Conservation (phyloP, 257 asterid genomes). For the Cruciata laevipes region DNA sequence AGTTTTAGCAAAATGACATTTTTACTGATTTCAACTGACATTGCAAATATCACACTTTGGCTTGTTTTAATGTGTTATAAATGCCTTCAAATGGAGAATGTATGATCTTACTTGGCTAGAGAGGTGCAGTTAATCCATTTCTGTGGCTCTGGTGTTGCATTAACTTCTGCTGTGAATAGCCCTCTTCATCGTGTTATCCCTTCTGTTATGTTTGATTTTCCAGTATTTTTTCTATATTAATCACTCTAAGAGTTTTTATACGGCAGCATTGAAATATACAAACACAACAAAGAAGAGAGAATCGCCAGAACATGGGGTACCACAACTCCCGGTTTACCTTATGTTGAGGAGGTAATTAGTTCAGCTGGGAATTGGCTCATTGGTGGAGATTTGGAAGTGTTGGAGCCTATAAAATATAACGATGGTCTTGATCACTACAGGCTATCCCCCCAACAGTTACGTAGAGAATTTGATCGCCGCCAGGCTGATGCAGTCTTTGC, state of each 20-base stretch:
- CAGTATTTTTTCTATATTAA: neutral
- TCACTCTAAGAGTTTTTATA: neutral
- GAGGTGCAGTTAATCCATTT: neutral
- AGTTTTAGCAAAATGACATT: neutral
- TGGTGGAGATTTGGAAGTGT: slow-evolving; percentile 81
- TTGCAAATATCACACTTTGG: neutral
- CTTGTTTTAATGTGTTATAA: neutral
- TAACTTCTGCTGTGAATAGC: neutral
- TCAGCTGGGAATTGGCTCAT: slow-evolving; percentile 81
- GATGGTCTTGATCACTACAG: slow-evolving; percentile 84
- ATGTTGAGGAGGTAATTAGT: slow-evolving; percentile 70
- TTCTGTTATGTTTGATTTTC: slow-evolving; percentile 1
- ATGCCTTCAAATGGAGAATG: neutral
- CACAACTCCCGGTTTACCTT: slow-evolving; percentile 75
- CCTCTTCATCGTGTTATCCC: neutral
- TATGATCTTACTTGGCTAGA: neutral
- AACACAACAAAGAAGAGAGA: slow-evolving; percentile 83
- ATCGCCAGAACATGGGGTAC: slow-evolving; percentile 90
- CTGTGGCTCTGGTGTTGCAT: neutral
- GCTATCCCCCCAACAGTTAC: slow-evolving; percentile 67
- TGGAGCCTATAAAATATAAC: slow-evolving; percentile 60
- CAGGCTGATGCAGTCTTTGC: slow-evolving; percentile 86
- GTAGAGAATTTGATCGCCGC: slow-evolving; percentile 60
- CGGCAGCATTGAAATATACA: slow-evolving; percentile 65
- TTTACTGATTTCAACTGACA: neutral